Conservation (phyloP, 257 asterid species). For the Penstemon newberryi region DNA sequence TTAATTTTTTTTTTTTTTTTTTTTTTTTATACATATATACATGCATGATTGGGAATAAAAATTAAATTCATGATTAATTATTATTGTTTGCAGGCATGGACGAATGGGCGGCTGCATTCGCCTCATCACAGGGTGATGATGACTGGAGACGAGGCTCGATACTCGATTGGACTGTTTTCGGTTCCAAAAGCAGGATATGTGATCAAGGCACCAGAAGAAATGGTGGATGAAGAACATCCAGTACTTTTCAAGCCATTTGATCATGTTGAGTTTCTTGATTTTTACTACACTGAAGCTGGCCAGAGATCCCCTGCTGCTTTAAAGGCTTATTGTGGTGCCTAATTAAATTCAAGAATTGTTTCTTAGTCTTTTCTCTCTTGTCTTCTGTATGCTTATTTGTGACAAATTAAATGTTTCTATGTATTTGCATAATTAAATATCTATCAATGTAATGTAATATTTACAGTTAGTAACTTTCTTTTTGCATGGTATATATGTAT, state of each 20-base stretch:
- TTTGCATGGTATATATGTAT: no score
- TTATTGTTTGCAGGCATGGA: slow-evolving; percentile 53
- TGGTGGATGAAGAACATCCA: slow-evolving; percentile 55
- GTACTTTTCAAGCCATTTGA: slow-evolving; percentile 55
- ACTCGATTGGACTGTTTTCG: slow-evolving; percentile 45
- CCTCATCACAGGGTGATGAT: slow-evolving; percentile 51
- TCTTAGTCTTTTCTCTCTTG: no score
- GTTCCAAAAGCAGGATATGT: slow-evolving; percentile 36
- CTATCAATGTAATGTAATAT: no score
- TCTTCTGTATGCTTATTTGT: no score
- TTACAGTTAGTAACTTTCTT: no score
- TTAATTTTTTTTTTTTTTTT: neutral
- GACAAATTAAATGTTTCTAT: no score
- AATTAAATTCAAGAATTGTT: neutral
- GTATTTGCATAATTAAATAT: no score
- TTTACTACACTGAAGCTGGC: slow-evolving; percentile 41
- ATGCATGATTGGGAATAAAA: neutral
- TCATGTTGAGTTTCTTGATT: slow-evolving; percentile 41
- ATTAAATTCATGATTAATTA: neutral
- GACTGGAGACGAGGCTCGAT: slow-evolving; percentile 49
- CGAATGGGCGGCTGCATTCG: slow-evolving; percentile 51
- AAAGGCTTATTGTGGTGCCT: slow-evolving; percentile 48
- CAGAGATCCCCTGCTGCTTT: slow-evolving; percentile 39
- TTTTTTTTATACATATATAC: no score
- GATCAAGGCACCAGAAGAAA: slow-evolving; percentile 46